A percentile compares a stretch with the other conserved stretches of the same genome.
These are phyloP conservation scores for Nigrograna mackinnonii DNA, from an alignment of 2,329 filamentous ascomycete genomes.

Conservation along the genomic window DNA sequence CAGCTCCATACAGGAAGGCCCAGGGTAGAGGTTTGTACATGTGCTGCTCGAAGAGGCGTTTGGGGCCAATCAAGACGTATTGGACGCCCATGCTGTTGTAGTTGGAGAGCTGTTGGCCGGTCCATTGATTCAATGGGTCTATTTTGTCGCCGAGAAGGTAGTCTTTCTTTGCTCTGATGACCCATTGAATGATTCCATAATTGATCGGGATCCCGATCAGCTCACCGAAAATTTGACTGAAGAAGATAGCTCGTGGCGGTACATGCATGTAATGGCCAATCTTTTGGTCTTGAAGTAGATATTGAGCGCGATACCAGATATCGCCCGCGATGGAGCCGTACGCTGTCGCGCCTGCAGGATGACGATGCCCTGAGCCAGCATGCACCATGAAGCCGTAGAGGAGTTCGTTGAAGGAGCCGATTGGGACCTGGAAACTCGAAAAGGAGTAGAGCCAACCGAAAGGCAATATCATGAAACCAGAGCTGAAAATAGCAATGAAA, in stretches of 20 bases:
- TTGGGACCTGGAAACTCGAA: conserved; percentile 58
- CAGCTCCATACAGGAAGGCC: conserved; percentile 57
- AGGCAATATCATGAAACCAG: conserved; percentile 60
- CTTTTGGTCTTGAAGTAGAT: conserved; percentile 64
- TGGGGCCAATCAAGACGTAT: conserved; percentile 62
- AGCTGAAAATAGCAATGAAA: conserved; percentile 60
- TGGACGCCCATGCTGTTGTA: conserved; percentile 61
- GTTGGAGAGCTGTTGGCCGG: conserved; percentile 56
- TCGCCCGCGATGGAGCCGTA: conserved; percentile 65
- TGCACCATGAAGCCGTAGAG: conserved; percentile 65
- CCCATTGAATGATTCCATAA: conserved; percentile 64
- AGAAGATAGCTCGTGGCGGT: conserved; percentile 62
- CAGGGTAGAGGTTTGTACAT: conserved; percentile 56
- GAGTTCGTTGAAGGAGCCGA: conserved; percentile 64
- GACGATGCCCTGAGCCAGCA: conserved; percentile 53
- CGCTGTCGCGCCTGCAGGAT: conserved; percentile 61
- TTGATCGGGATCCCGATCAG: conserved; percentile 64
- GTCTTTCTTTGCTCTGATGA: conserved; percentile 59
- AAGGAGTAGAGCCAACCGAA: conserved; percentile 64
- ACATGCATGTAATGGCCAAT: conserved; percentile 69
- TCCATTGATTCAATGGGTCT: conserved; percentile 65
- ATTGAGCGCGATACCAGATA: conserved; percentile 53
- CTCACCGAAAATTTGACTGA: conserved; percentile 64
- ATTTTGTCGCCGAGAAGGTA: conserved; percentile 55
- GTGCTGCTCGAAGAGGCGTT: conserved; percentile 52